Conservation (phyloP, 2,329 filamentous ascomycete species). For the Colletotrichum lindemuthianum region DNA sequence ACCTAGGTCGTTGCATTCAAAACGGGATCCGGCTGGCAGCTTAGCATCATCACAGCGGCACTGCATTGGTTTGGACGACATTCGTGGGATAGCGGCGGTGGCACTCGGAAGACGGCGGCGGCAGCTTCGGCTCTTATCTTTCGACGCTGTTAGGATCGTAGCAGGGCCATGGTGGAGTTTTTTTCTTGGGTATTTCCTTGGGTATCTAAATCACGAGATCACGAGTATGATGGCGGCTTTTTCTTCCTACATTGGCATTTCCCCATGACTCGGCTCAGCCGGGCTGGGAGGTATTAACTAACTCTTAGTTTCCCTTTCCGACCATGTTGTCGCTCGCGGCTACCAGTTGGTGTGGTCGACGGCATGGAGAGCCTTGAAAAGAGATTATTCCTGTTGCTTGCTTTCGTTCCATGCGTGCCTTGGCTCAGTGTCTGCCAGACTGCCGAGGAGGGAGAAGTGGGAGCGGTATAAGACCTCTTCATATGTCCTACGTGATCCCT, state of each 20-base stretch:
- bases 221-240: slow-evolving; percentile 15
- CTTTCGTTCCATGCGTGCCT: too few species aligned
- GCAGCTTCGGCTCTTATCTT: slow-evolving; percentile 11
- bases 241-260: neutral
- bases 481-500: too few species aligned
- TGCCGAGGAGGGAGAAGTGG: too few species aligned
- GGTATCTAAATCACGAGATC: slow-evolving; percentile 12
- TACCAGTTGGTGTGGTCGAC: neutral
- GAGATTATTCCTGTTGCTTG: too few species aligned
- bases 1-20: slow-evolving; percentile 27
- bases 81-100: neutral
- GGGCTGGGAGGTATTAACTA: neutral
- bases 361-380: neutral
- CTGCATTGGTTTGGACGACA: slow-evolving; percentile 14
- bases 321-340: too few species aligned
- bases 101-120: neutral
- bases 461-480: too few species aligned
- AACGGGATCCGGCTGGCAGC: slow-evolving; percentile 10
- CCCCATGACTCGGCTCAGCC: neutral
- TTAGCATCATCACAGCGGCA: slow-evolving; percentile 26
- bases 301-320: too few species aligned
- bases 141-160: neutral
- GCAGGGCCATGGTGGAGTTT: slow-evolving; percentile 30
- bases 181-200: slow-evolving; percentile 6
- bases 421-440: too few species aligned